Conservation (phyloP, 371 early-diverging fungal genomes). For the Mortierella sp. region DNA sequence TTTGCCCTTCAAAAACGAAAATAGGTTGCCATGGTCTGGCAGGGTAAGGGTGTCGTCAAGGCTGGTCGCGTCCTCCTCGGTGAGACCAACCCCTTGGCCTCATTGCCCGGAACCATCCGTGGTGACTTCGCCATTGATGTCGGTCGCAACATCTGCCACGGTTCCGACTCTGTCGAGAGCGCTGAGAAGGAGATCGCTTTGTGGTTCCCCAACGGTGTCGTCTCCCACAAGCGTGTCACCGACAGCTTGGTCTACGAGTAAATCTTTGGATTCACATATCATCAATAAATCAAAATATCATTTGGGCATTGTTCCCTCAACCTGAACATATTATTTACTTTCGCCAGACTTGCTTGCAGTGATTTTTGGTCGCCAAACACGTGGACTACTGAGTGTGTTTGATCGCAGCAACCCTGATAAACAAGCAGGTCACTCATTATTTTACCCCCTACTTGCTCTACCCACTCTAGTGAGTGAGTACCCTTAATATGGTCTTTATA, state of each 20-base stretch:
- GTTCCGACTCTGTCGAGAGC: constrained; percentile 97
- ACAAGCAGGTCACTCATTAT: too few species aligned
- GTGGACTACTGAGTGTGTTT: too few species aligned
- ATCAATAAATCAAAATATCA: neutral
- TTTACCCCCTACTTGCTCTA: too few species aligned
- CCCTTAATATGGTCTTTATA: too few species aligned
- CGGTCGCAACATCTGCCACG: constrained; percentile 98
- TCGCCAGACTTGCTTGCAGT: too few species aligned
- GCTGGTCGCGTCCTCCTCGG: constrained; percentile 98
- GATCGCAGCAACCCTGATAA: too few species aligned
- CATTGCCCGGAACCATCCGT: constrained; percentile 99
- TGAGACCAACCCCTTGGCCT: constrained; percentile 93
- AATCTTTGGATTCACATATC: constrained; percentile 28
- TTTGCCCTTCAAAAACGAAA: neutral
- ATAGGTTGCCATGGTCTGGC: constrained; percentile 91
- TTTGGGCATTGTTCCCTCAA: too few species aligned
- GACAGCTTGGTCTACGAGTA: constrained; percentile 87
- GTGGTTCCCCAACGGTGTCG: constrained; percentile 94
- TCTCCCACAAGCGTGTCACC: constrained; percentile 69
- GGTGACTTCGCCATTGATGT: constrained; percentile 95
- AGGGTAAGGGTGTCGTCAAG: constrained; percentile 97
- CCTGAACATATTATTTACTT: too few species aligned
- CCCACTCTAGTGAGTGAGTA: too few species aligned
- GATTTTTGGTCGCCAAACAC: too few species aligned
- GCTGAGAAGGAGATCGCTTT: constrained; percentile 98